A percentile compares a stretch with the other conserved stretches of the same genome.
These are phyloP conservation scores for Drechslera avenae DNA, from an alignment of 2,329 filamentous ascomycete genomes.

Conservation along the genomic window DNA sequence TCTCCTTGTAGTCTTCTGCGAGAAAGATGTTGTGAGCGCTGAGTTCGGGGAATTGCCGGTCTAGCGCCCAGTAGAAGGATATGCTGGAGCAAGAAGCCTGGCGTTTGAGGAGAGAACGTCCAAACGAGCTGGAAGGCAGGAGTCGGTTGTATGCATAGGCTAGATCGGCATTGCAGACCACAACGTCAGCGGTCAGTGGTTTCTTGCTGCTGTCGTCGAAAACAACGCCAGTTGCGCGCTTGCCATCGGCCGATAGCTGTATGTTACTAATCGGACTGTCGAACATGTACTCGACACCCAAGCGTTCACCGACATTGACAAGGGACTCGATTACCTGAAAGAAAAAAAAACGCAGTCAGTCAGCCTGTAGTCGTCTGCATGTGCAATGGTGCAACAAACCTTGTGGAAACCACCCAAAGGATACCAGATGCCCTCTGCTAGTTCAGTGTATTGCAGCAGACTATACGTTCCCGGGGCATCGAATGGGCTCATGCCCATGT, in stretches of 20 bases:
- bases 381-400: conserved; percentile 43
- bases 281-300: conserved; percentile 68
- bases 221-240: conserved; percentile 62
- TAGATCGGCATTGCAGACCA: conserved; percentile 74
- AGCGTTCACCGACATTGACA: conserved; percentile 64
- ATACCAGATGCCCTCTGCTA: conserved; percentile 79
- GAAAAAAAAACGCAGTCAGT: background rate
- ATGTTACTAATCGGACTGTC: conserved; percentile 63
- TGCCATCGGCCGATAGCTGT: conserved; percentile 58
- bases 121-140: conserved; percentile 59
- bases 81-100: conserved; percentile 72
- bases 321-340: conserved; percentile 61
- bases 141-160: conserved; percentile 76
- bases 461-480: conserved; percentile 77
- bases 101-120: conserved; percentile 52
- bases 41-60: conserved; percentile 65
- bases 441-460: conserved; percentile 74
- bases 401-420: conserved; percentile 72
- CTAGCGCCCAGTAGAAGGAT: conserved; percentile 76
- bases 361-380: conserved; percentile 1
- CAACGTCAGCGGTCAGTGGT: conserved; percentile 65
- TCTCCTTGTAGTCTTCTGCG: conserved; percentile 71
- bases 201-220: conserved; percentile 61
- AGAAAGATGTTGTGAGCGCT: conserved; percentile 78
- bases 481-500: conserved; percentile 81